Evolutionary conservation across 2,329 filamentous ascomycete genomes (phyloP).

Genomic region (Aureobasidium melanogenum): DNA sequence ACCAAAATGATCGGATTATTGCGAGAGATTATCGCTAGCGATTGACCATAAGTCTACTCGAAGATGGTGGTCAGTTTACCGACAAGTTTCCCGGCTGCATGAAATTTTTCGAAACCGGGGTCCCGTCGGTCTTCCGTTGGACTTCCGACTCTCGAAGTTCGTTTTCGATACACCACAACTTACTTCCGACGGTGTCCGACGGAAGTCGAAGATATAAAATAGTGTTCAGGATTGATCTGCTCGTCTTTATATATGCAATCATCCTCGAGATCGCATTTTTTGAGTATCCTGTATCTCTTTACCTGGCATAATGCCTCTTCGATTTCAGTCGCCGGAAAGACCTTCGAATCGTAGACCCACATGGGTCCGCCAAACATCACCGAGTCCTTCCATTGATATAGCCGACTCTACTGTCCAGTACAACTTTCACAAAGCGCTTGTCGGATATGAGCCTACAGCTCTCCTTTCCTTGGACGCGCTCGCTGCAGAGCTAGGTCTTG

Average conservation of each 20-base stretch:
- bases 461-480: conserved; percentile 46
- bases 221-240: not conserved
- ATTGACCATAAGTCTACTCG: no score
- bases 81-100: not conserved
- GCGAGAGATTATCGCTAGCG: no score
- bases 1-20: no score
- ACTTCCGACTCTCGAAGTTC: no score
- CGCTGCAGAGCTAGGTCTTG: conserved; percentile 49
- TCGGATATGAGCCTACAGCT: conserved; percentile 47
- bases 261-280: no score
- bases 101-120: no score
- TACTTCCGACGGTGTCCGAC: not conserved
- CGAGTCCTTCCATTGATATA: not conserved
- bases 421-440: conserved; percentile 50
- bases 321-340: not conserved
- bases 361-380: not conserved
- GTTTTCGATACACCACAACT: no score
- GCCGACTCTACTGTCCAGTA: not conserved
- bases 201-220: not conserved
- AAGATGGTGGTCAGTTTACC: not conserved
- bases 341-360: not conserved
- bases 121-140: no score
- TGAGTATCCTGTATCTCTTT: not conserved
- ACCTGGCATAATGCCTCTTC: not conserved
- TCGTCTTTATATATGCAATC: not conserved